Percentiles rank a stretch among this genome's conserved stretches.
phyloP scores from a whole-genome alignment of 75 land plant species.

The Adiantum capillusveneris region DNA sequence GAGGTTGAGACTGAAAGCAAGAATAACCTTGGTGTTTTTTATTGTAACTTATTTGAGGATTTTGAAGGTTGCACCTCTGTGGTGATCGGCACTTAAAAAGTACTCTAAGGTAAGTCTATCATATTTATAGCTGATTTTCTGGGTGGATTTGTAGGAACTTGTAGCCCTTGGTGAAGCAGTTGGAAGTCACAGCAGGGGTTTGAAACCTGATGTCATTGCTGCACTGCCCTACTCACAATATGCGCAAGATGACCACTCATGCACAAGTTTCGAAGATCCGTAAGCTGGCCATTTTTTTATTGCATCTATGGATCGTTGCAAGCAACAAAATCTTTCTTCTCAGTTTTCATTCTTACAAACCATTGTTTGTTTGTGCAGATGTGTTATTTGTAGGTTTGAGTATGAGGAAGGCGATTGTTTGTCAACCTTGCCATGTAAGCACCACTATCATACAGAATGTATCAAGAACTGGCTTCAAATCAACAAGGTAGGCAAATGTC shows the following conservation, averaged over 20 bases:
- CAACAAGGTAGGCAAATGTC: conserved; percentile 87
- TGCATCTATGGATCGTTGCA: too few species aligned
- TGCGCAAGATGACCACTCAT: conserved; percentile 7
- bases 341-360: too few species aligned
- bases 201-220: conserved; percentile 60
- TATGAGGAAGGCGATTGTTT: conserved; percentile 63
- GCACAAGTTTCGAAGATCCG: conserved; percentile 38
- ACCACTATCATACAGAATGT: conserved; percentile 72
- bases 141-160: conserved; percentile 43
- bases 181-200: conserved; percentile 82
- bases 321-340: too few species aligned
- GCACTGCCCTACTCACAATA: conserved; percentile 54
- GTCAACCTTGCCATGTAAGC: conserved; percentile 84
- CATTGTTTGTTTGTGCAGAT: conserved; percentile 35
- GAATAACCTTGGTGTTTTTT: too few species aligned
- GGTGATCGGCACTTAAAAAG: too few species aligned
- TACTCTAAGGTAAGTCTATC: neutral
- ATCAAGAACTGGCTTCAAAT: conserved; percentile 78
- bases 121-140: neutral
- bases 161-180: conserved; percentile 86
- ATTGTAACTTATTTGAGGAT: too few species aligned
- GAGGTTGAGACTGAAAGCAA: too few species aligned
- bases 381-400: conserved; percentile 88
- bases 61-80: too few species aligned
- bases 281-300: too few species aligned